Percentiles rank a stretch among this genome's conserved stretches.
Conservation (phyloP, 345 rosid genomes). For the Heritiera fomes region DNA sequence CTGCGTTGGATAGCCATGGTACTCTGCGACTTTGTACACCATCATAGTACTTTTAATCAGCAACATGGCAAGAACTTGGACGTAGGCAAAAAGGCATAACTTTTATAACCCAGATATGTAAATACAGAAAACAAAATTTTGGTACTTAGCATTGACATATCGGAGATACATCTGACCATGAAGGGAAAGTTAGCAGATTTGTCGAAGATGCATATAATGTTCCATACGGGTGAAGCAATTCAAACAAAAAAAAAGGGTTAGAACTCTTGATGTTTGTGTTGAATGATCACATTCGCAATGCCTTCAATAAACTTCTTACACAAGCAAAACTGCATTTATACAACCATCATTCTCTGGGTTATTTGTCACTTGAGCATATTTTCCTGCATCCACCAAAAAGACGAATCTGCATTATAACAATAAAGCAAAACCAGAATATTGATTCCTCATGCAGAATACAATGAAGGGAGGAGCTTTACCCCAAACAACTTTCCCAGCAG, state of each 20-base stretch:
- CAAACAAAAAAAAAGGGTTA: neutral
- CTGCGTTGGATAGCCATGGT: too few relatives aligned
- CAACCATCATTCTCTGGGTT: conserved; percentile 94
- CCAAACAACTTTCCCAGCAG: conserved; percentile 90
- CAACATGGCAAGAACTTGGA: neutral
- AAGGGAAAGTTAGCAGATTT: neutral
- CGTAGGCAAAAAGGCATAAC: neutral
- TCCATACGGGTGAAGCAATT: neutral
- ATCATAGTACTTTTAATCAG: neutral
- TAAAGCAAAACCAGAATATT: neutral
- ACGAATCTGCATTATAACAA: conserved; percentile 18
- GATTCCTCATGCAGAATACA: neutral
- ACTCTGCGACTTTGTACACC: neutral
- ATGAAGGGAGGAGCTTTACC: conserved; percentile 46
- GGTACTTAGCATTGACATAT: neutral
- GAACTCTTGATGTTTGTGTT: neutral
- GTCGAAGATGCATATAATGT: neutral
- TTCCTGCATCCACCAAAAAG: conserved; percentile 52
- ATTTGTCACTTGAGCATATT: conserved; percentile 91
- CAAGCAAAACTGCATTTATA: conserved; percentile 83
- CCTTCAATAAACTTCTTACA: conserved; percentile 37
- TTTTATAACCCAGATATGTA: neutral
- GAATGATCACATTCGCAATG: neutral
- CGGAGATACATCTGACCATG: neutral
- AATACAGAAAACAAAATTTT: neutral